phyloP scores from a whole-genome alignment of 2,329 filamentous ascomycete genomes.

The Zopfia rhizophila region DNA sequence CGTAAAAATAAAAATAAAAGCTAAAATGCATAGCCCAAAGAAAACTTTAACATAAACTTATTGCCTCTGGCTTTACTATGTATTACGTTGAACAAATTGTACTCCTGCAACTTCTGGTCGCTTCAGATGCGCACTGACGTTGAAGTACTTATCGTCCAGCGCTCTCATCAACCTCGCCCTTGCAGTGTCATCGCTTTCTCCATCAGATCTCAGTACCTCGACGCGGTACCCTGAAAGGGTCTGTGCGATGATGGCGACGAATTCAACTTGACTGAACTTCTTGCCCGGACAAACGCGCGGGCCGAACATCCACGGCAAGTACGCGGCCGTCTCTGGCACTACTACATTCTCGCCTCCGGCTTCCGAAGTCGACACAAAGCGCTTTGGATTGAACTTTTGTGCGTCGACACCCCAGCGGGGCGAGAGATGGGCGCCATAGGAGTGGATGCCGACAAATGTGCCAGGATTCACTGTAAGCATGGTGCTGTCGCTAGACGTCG shows the following conservation, averaged over 20 bases:
- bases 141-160: slow-evolving; percentile 25
- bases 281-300: slow-evolving; percentile 33
- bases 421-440: slow-evolving; percentile 20
- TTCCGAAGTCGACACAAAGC: slow-evolving; percentile 37
- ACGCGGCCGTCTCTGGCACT: slow-evolving; percentile 21
- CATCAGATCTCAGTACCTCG: slow-evolving; percentile 16
- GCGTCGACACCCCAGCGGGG: slow-evolving; percentile 31
- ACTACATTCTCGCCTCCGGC: slow-evolving; percentile 16
- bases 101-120: slow-evolving; percentile 19
- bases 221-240: slow-evolving; percentile 25
- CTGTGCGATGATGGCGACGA: slow-evolving; percentile 25
- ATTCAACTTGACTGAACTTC: slow-evolving; percentile 38
- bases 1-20: too few species aligned
- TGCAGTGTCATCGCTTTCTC: slow-evolving; percentile 22
- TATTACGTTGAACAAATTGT: too few species aligned
- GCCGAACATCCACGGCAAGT: slow-evolving; percentile 38
- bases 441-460: slow-evolving; percentile 23
- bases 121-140: slow-evolving; percentile 30
- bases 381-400: slow-evolving; percentile 40
- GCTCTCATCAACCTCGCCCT: slow-evolving; percentile 16
- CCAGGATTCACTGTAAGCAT: slow-evolving; percentile 16
- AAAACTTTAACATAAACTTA: too few species aligned
- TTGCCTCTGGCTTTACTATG: too few species aligned
- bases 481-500: slow-evolving; percentile 9
- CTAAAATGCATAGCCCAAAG: too few species aligned